Evolutionary conservation across 129 eudicot genomes (phyloP).

Genomic region (Saussurea involucrata): DNA sequence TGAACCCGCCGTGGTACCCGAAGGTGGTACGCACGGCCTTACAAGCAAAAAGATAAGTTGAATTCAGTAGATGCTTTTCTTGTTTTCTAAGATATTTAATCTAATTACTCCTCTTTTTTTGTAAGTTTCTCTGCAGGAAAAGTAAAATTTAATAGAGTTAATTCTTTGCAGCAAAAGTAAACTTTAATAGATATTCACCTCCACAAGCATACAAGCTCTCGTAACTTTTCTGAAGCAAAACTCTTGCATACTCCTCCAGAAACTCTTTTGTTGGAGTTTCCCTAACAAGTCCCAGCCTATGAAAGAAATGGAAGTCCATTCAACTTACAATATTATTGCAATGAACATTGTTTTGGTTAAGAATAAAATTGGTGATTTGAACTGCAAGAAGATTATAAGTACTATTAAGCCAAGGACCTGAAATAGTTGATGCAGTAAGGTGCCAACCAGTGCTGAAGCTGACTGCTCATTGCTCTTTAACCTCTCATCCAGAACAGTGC

Average conservation of each 20-base stretch:
- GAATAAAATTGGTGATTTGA: not conserved
- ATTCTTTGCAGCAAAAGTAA: no score
- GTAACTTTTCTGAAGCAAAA: constrained; percentile 73
- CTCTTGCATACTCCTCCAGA: constrained; percentile 73
- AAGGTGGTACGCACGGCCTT: no score
- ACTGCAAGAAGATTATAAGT: constrained; percentile 1
- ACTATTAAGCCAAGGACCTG: constrained; percentile 44
- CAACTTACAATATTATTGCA: constrained; percentile 2
- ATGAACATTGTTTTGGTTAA: not conserved
- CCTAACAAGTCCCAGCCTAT: constrained; percentile 84
- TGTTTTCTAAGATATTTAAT: not conserved
- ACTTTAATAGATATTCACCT: constrained; percentile 62
- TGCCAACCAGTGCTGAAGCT: constrained; percentile 78
- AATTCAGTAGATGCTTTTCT: not conserved
- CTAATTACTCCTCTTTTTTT: not conserved
- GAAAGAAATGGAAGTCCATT: not conserved
- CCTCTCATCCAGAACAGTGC: constrained; percentile 93
- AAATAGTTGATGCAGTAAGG: constrained; percentile 88
- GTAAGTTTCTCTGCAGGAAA: not conserved
- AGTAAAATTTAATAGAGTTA: no score
- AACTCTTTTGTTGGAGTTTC: constrained; percentile 63
- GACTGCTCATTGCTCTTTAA: constrained; percentile 67
- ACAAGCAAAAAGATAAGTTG: constrained; percentile 2
- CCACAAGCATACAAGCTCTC: constrained; percentile 93
- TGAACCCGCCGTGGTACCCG: no score